Evolutionary conservation across 352 stramenopile species (phyloP), one percentile per base, ranked within the genome.

Genomic region (Phytophthora pluvialis): DNA sequence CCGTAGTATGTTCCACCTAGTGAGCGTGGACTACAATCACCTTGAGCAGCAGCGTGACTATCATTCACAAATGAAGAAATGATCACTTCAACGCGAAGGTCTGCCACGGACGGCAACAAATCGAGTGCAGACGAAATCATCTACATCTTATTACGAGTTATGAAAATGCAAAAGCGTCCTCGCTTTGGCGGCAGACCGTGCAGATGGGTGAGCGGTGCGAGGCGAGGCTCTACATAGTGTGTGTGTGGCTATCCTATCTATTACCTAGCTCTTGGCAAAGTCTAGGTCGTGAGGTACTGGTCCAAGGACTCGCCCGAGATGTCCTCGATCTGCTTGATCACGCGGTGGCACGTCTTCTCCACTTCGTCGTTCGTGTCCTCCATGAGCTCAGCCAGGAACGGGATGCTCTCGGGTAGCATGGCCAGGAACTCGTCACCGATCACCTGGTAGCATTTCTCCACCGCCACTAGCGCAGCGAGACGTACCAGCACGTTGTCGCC

Each of bases 301-400:
- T 96, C 85, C 49, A 97, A 80, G 45, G 81, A 93, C 70, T 97
- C 89, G 53, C 89, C 89, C 26, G 85, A 96, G 56, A 96, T 94
- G 39, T 95, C 87, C 58, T 97, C 89, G 63, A 97, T 94, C 72
- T 94, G 83, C 62, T 93, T 93, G 62, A 95, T 95, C n/a, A 97
- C 83, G 32, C 82, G 68, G 72, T 95, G 86, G 72, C 85, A 94
- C 67, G 88, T 89, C 60, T 74, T 76, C 68, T 95, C 89, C 43
- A 96, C 89, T 43, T 96, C 83, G 43, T 70, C 60, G 63, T 96
- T 85, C 59, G 82, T 91, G 69, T 96, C 88, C 67, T 97, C 89
- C 78, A 97, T 93, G 25, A 95, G 72, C 62, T 97, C 89, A 11
- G 89, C 83, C 49, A 97, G 62, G 73, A 96, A 96, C 61, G 89